Evolutionary conservation across 208 protist genomes (phyloP).

Genomic region (Leishmania guyanensis): DNA sequence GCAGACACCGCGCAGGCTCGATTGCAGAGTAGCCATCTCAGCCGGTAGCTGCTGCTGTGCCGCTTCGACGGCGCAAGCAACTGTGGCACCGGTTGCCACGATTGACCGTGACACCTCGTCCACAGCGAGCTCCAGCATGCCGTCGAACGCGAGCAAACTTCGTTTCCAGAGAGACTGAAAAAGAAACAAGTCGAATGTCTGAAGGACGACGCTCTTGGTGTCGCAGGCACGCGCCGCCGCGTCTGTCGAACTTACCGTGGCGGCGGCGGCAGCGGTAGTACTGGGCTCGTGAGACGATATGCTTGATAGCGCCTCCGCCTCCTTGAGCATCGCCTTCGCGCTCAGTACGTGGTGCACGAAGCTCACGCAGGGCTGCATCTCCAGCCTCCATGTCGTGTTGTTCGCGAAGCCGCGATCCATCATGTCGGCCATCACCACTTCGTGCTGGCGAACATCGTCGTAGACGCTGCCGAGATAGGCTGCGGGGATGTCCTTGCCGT

Average conservation of each 20-base stretch:
- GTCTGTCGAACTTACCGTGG: not conserved
- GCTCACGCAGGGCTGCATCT: constrained; percentile 50
- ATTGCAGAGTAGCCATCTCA: constrained; percentile 35
- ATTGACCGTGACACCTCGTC: constrained; percentile 31
- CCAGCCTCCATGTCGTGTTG: constrained; percentile 80
- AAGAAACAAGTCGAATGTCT: constrained; percentile 47
- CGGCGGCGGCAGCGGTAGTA: not conserved
- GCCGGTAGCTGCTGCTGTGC: constrained; percentile 16
- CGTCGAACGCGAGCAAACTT: constrained; percentile 55
- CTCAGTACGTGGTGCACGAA: constrained; percentile 21
- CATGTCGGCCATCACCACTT: constrained; percentile 94
- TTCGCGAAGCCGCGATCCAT: constrained; percentile 79
- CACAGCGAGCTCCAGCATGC: constrained; percentile 42
- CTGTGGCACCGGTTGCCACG: constrained; percentile 15
- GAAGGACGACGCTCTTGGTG: not conserved
- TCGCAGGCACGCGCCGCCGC: not conserved
- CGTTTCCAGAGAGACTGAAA: constrained; percentile 58
- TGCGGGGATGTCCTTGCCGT: constrained; percentile 88
- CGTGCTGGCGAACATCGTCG: constrained; percentile 90
- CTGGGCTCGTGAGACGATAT: constrained; percentile 9
- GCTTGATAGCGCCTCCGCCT: constrained; percentile 11
- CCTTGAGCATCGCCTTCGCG: not conserved
- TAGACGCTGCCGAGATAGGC: constrained; percentile 92
- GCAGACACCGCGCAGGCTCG: constrained; percentile 36
- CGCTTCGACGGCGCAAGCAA: constrained; percentile 32